Percentiles rank a stretch among this genome's conserved stretches.
phyloP scores from a whole-genome alignment of 192 early-diverging fungal species.

The Pilobolus umbonatus region DNA sequence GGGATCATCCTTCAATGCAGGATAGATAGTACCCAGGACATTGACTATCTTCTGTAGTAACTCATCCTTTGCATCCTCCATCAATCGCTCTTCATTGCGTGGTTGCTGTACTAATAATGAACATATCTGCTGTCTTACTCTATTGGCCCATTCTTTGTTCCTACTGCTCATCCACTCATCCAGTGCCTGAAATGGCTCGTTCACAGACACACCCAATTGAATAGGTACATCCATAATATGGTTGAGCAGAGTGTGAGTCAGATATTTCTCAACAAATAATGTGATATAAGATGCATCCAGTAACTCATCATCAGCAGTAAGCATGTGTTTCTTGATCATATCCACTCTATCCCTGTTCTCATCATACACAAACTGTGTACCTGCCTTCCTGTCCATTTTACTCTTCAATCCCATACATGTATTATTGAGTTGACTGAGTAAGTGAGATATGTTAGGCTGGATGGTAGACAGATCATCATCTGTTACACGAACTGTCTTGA shows the following conservation, averaged over 20 bases:
- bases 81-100: neutral
- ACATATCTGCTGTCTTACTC: constrained; percentile 24
- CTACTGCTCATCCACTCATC: constrained; percentile 20
- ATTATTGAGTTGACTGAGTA: constrained; percentile 25
- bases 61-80: neutral
- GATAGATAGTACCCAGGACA: constrained; percentile 11
- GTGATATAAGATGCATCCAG: constrained; percentile 22
- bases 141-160: constrained; percentile 17
- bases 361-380: constrained; percentile 15
- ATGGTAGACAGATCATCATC: constrained; percentile 48
- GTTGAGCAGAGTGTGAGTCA: constrained; percentile 8
- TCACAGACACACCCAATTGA: constrained; percentile 22
- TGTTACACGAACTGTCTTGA: constrained; percentile 38
- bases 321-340: constrained; percentile 3
- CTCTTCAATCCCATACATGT: constrained; percentile 19
- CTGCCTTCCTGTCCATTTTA: constrained; percentile 10
- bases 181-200: constrained; percentile 19
- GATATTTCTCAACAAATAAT: constrained; percentile 25
- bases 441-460: constrained; percentile 33
- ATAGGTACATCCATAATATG: constrained; percentile 19
- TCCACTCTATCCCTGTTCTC: constrained; percentile 3
- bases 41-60: constrained; percentile 1
- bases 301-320: neutral
- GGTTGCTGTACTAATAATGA: constrained; percentile 19
- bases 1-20: neutral